Evolutionary conservation across 2,329 filamentous ascomycete genomes (phyloP), one percentile per base, ranked within the genome.

Genomic region (Aspergillus ustus): DNA sequence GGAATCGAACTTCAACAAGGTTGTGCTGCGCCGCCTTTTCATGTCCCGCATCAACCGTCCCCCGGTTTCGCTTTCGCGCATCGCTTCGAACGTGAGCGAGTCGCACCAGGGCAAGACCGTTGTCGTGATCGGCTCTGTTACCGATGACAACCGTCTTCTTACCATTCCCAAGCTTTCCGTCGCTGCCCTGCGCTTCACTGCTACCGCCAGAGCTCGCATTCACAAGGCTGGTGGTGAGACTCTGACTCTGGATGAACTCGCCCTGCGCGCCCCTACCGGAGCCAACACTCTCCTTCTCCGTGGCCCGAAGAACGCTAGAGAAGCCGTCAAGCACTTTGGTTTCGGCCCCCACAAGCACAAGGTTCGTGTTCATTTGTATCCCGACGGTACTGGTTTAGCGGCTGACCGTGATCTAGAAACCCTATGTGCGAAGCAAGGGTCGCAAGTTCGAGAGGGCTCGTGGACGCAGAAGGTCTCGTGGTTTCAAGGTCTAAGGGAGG

Each of bases 391-490:
- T 9, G 20, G 64, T 45, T 55, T 25, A 25, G 4, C 22, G 19
- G 54, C 68, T 72, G 65, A 72, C 57, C 7, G 49, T n/a, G 5
- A 54, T 40, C 60, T 61, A 95, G 94, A 98, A 97, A 89, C 94
- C 94, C 73, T 91, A 96, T 75, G 88, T 99, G 78, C 88, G 92
- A 84, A 96, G 92, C 87, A 99, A 99, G 91, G 96, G 96, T 79
- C 91, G 95, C 85, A 99, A 99, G 88, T 99, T 99, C 87, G 96
- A 99, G 90, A 88, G 89, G 78, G 95, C 93, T 78, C 93, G 95
- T 95, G 96, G 95, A 84, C 93, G 95, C 85, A 96, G 95, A 90
- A 87, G 93, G 82, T 98, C 93, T 77, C 89, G 91, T 79, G 95
- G 96, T 88, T 99, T 99, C 93, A 99, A 99, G 93, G 95, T 99